Evolutionary conservation across 139 green algal genomes (phyloP), one percentile per base, ranked within the genome.

Genomic region (Chlamydomonas eustigma): DNA sequence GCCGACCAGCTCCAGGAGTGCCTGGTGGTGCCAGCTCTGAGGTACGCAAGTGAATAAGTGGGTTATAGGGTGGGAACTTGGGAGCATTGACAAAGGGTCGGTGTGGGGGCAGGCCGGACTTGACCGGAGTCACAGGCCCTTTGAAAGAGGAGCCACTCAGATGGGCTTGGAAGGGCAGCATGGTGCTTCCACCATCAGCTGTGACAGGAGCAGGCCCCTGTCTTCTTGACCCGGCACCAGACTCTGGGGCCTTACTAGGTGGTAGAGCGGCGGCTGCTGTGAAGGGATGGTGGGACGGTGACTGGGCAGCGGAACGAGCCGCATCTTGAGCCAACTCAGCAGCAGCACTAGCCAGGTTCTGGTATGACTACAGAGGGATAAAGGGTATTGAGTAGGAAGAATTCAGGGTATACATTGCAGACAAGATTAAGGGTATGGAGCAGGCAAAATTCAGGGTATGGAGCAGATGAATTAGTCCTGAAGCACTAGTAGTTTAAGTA

Each of bases 51-150:
- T 58, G 44, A 18, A 58, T 58, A 12, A 58, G 12, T 18, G 44
- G 44, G 44, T 58, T 58, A 58, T 58, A 58, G 44, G 44, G 44
- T 18, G 44, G 44, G 18, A 58, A 58, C 44, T 58, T 58, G 44
- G 44, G 44, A 28, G 44, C 18, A 18, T 18, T 58, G 12, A 58
- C 44, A 18, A 12, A 12, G 44, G 18, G 12, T 58, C 18, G 44
- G 12, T 58, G 44, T 58, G 12, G 44, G 44, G 12, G 44, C 44
- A 18, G 12, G 12, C 12, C 12, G 18, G 12, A 18, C 44, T 58
- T 58, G 44, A 12, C 44, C 44, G 44, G 44, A 12, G 44, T 58
- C 44, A 18, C 44, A 28, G 44, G 44, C 12, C 12, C 44, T 18
- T 18, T 58, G 12, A 58, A 28, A 12, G 12, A 12, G 44, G 44